These are phyloP conservation scores for Huiozyma sinensis DNA, from an alignment of 805 yeast genomes.

Conservation along the genomic window DNA sequence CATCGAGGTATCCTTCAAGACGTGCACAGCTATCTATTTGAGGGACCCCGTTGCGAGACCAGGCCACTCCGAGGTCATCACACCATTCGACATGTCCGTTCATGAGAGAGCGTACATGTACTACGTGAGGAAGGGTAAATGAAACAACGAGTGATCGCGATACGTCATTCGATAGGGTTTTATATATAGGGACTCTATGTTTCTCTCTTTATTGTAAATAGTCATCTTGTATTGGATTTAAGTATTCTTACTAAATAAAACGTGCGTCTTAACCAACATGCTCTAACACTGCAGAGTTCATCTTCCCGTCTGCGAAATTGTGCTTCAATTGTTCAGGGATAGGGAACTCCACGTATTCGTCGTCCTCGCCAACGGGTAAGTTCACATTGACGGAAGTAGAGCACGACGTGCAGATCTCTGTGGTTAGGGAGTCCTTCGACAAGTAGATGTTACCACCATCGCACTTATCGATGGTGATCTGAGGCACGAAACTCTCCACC, in stretches of 20 bases:
- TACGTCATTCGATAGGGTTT: too few species aligned
- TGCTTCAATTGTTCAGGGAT: constrained; percentile 90
- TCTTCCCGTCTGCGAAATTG: constrained; percentile 47
- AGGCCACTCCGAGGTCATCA: constrained; percentile 88
- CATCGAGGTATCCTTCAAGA: constrained; percentile 76
- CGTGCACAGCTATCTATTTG: constrained; percentile 93
- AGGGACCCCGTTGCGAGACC: constrained; percentile 97
- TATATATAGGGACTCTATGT: too few species aligned
- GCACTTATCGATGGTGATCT: constrained; percentile 78
- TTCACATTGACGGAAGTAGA: constrained; percentile 81
- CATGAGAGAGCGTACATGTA: constrained; percentile 95
- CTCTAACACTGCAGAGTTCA: constrained; percentile 65
- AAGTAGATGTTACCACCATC: constrained; percentile 79
- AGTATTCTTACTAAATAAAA: not conserved
- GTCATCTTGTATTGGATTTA: too few species aligned
- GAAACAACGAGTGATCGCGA: not conserved
- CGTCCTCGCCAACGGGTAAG: constrained; percentile 59
- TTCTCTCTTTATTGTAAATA: too few species aligned
- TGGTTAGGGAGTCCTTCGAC: constrained; percentile 55
- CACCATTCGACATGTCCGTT: constrained; percentile 72
- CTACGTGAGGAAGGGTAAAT: constrained; percentile 65
- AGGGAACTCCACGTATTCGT: constrained; percentile 69
- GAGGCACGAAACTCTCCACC: constrained; percentile 70
- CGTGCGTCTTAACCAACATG: constrained; percentile 52
- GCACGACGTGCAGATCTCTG: constrained; percentile 74